A percentile compares a stretch with the other conserved stretches of the same genome.
These are phyloP conservation scores for Candida odintsovae DNA, from an alignment of 805 yeast genomes.

Conservation along the genomic window DNA sequence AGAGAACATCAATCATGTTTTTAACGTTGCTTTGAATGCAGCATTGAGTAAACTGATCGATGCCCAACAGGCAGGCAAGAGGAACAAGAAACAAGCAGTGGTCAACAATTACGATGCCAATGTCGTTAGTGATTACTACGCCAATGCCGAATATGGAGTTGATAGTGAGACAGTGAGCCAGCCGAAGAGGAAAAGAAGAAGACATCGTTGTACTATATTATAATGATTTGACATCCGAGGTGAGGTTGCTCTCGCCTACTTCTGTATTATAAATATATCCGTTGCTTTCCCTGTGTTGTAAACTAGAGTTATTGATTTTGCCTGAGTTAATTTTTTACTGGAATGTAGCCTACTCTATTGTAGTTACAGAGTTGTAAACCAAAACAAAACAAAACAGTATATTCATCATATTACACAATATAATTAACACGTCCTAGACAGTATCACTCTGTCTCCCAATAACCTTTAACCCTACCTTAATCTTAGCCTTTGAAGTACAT, in stretches of 20 bases:
- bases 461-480: conserved; percentile 50
- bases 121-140: conserved; percentile 4
- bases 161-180: conserved; percentile 9
- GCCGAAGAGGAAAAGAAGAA: conserved; percentile 1
- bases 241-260: background rate
- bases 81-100: conserved; percentile 5
- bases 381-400: too few relatives aligned
- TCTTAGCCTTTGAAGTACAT: conserved; percentile 49
- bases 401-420: background rate
- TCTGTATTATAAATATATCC: background rate
- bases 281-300: background rate
- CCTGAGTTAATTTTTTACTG: too few relatives aligned
- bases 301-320: background rate
- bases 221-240: conserved; percentile 3
- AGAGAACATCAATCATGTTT: conserved; percentile 61
- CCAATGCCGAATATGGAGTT: conserved; percentile 14
- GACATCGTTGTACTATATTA: conserved; percentile 8
- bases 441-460: conserved; percentile 74
- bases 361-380: too few relatives aligned
- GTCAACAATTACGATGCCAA: conserved; percentile 2
- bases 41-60: conserved; percentile 15
- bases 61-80: conserved; percentile 6
- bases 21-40: conserved; percentile 46
- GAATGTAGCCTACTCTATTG: too few relatives aligned
- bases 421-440: conserved; percentile 4